Evolutionary conservation across 2,329 filamentous ascomycete genomes (phyloP).

Genomic region (Colletotrichum caudatum): DNA sequence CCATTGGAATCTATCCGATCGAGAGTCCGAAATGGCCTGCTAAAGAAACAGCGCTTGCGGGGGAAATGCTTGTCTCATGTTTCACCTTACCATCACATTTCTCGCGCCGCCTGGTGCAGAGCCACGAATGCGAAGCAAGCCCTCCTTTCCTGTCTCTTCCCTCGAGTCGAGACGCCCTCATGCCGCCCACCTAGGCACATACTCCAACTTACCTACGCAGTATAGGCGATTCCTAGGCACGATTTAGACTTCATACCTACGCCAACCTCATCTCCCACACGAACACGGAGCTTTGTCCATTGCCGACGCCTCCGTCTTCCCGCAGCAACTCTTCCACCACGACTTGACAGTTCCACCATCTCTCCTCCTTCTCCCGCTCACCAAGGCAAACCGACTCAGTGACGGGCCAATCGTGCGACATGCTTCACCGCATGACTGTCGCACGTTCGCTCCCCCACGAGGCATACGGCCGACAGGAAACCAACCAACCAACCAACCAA

Average conservation of each 20-base stretch:
- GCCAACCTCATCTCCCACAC: not conserved
- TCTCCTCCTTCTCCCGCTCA: not conserved
- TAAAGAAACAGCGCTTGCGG: constrained; percentile 28
- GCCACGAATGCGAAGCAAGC: not conserved
- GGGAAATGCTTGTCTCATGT: constrained; percentile 41
- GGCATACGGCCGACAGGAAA: constrained; percentile 14
- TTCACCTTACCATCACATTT: constrained; percentile 27
- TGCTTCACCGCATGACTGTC: constrained; percentile 9
- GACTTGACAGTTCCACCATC: not conserved
- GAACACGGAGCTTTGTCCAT: not conserved
- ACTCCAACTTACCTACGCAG: too few relatives aligned
- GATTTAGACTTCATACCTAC: constrained; percentile 2
- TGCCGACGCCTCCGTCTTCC: not conserved
- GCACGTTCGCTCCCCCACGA: constrained; percentile 1
- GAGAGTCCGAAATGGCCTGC: constrained; percentile 20
- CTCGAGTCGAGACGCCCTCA: not conserved
- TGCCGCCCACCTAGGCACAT: too few relatives aligned
- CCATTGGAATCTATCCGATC: constrained; percentile 3
- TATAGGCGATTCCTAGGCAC: too few relatives aligned
- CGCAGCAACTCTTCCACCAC: not conserved
- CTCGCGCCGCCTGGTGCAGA: constrained; percentile 12
- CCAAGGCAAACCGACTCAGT: constrained; percentile 2
- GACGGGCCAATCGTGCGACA: constrained; percentile 10
- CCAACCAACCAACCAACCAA: not conserved
- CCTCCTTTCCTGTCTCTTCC: not conserved